Evolutionary conservation across 805 yeast species (phyloP), one percentile per base, ranked within the genome.

Genomic region (Babjeviella inositovora): DNA sequence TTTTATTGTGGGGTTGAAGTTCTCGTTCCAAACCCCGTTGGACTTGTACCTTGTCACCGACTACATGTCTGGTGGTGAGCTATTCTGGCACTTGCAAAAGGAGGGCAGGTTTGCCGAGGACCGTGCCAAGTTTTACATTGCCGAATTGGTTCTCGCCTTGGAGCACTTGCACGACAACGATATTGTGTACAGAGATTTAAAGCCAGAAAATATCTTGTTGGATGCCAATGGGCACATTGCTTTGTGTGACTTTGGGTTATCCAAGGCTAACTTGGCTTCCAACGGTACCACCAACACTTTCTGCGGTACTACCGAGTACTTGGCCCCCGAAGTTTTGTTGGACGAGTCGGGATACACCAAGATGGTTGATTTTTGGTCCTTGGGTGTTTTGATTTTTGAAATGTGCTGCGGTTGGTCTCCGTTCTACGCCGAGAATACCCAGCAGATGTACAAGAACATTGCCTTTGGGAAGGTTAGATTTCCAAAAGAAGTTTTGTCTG

Each of bases 371-470:
- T 90, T 90, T 39, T 90, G 98, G 98, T 85, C 97, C 3, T 56
- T 90, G 28, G 98, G 98, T 29, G 98, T 90, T 13, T 57, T 90
- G 28, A 84, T 90, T 21, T 90, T 90, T 50, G 98, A 90, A 54
- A 90, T 90, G 98, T 85, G 97, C 50, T 90, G 97, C 54, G 98
- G 98, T 24, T 90, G 97, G 98, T 79, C 94, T 4, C 98, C 98
- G 26, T 90, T 90, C 48, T 90, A 82, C 41, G 98, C 97, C 14
- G 96, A 87, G 32, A 87, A 82, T 47, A 84, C 93, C 23, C 97
- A 90, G 55, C 95, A 90, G 50, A 90, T 90, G 98, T 90, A 90
- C 54, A 90, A 87, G 55, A 90, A 90, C 52, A 90, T 90, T 55
- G 98, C 97, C 4, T 90, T 84, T 51, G 98, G 98, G 32, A 90